These are phyloP conservation scores for Pseudogymnoascus sp. DNA, from an alignment of 2,329 filamentous ascomycete species.

Conservation along the genomic window DNA sequence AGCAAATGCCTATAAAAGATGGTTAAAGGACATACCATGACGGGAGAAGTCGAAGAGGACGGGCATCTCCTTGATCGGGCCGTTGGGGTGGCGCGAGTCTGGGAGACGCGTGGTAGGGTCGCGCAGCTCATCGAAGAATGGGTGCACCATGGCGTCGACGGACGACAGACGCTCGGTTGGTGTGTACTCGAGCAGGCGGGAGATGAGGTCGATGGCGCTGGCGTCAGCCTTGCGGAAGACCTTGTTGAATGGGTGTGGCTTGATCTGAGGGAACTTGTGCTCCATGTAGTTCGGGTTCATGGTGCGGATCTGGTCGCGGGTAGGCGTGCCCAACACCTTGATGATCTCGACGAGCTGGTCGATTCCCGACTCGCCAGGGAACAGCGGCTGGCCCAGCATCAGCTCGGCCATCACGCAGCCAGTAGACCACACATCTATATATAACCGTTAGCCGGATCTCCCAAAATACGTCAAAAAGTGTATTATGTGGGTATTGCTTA, in stretches of 20 bases:
- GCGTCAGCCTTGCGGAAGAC: conserved; percentile 94
- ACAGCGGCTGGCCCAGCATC: conserved; percentile 96
- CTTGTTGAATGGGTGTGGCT: conserved; percentile 98
- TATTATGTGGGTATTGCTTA: conserved; percentile 40
- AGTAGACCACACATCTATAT: conserved; percentile 92
- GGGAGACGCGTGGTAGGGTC: conserved; percentile 86
- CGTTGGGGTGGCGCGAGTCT: conserved; percentile 84
- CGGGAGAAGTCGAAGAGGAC: conserved; percentile 85
- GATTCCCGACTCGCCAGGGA: conserved; percentile 96
- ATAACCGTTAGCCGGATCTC: conserved; percentile 14
- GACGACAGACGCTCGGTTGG: conserved; percentile 90
- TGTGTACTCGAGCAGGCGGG: conserved; percentile 88
- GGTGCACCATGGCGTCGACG: conserved; percentile 94
- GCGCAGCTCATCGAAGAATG: conserved; percentile 95
- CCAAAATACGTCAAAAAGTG: conserved; percentile 9
- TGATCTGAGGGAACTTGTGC: conserved; percentile 99
- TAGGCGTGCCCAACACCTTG: conserved; percentile 95
- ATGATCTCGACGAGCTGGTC: conserved; percentile 99
- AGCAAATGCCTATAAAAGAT: conserved; percentile 13
- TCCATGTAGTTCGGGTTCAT: conserved; percentile 99
- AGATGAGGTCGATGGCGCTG: conserved; percentile 91
- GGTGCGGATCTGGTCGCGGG: conserved; percentile 93
- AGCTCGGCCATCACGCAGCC: conserved; percentile 99
- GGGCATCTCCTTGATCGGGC: conserved; percentile 72
- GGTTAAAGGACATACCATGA: conserved; percentile 60